phyloP scores from a whole-genome alignment of 768 basidiomycete species.

The Collybia nuda region DNA sequence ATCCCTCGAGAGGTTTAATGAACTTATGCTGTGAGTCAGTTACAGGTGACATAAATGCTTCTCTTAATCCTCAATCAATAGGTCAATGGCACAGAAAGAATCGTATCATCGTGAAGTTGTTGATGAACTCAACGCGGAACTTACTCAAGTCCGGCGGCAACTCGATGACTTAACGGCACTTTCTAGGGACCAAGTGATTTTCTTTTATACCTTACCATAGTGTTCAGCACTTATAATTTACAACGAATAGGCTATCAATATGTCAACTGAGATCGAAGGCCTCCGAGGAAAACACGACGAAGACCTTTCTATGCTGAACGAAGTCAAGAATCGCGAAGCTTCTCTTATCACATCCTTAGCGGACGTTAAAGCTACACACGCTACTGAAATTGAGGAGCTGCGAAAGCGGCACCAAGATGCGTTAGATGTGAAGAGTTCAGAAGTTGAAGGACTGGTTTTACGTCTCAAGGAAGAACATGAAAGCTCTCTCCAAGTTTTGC shows the following conservation, averaged over 20 bases:
- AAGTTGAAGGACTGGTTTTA: constrained; percentile 42
- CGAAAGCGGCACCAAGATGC: constrained; percentile 30
- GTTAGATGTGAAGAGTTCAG: constrained; percentile 22
- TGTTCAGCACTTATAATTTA: background rate
- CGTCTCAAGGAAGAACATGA: constrained; percentile 53
- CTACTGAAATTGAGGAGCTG: constrained; percentile 45
- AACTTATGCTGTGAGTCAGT: constrained; percentile 81
- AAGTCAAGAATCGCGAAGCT: constrained; percentile 55
- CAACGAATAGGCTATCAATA: constrained; percentile 65
- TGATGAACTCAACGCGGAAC: constrained; percentile 65
- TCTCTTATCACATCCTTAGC: constrained; percentile 46
- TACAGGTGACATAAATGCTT: background rate
- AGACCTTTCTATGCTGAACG: constrained; percentile 50
- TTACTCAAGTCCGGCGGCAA: constrained; percentile 70
- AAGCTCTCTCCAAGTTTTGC: constrained; percentile 33
- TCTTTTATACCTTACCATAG: background rate
- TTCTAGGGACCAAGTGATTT: constrained; percentile 78
- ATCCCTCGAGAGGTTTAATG: constrained; percentile 78
- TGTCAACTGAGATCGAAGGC: constrained; percentile 84
- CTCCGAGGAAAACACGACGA: constrained; percentile 62
- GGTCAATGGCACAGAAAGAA: constrained; percentile 98
- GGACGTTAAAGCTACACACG: constrained; percentile 21
- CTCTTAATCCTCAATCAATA: constrained; percentile 27
- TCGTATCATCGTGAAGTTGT: constrained; percentile 83
- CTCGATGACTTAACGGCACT: constrained; percentile 80